Base-by-base conservation (phyloP, 2,329 filamentous ascomycete genomes). In the Pleochaeta shiraiana region DNA sequence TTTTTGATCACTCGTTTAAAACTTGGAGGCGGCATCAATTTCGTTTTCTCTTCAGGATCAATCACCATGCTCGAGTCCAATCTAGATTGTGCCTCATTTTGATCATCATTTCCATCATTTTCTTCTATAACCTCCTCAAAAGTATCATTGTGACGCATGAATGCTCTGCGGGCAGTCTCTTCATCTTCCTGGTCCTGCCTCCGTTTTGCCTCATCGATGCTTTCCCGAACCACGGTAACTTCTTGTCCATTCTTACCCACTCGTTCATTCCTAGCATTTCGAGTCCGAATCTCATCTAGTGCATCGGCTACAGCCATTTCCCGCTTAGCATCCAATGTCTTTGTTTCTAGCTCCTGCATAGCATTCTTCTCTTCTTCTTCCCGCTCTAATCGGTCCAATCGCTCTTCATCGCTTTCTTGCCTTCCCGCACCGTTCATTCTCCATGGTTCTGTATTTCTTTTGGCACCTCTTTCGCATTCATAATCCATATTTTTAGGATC, bases 221-320 rank as follows among this genome's bases (percentile, higher is more conserved):
- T 72, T n/a, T 72, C 72, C 63, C 77, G 73, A 64, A 79, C 76
- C 0, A 83, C 77, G 3, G 79, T 77, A 24, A 83, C 81, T 65
- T 85, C 83, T 3, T 83, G 77, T 2, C 83, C 83, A 66, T 89
- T 84, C 71, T 83, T 83, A 65, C 83, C 82, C 9, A 85, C 86
- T 68, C 87, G 81, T 74, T 95, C 89, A 62, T 93, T 84, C 67
- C 90, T 80, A 7, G 93, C 93, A 76, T 98, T 98, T 68, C 92
- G 79, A 63, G 88, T 92, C 65, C 92, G 80, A 65, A 98, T 96
- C 76, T 96, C 91, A 74, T 98, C 93, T 64, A 98, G 77, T 7
- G 91, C 92, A 77, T 98, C 93, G 1, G 93, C 93, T 55, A 96
- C 89, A 21, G 88, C 89, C 91, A 98, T 98, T 75, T 98, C 93